Evolutionary conservation across 2,329 filamentous ascomycete species (phyloP).

Genomic region (Colletotrichum noveboracense): DNA sequence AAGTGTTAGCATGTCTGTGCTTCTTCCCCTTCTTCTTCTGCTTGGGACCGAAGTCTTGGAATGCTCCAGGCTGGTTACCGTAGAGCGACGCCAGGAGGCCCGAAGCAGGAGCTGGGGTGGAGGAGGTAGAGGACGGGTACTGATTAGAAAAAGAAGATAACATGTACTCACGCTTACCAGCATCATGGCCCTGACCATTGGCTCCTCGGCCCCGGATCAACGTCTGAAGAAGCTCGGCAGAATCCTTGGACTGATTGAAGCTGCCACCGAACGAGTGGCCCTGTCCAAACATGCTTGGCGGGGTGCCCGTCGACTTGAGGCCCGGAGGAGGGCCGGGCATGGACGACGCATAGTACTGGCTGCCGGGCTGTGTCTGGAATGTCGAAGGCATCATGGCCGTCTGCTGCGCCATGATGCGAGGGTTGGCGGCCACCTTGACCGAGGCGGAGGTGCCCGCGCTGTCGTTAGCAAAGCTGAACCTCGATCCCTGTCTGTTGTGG

Average conservation of each 20-base stretch:
- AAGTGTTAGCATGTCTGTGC: slow-evolving; percentile 99
- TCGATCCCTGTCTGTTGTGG: slow-evolving; percentile 83
- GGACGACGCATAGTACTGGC: slow-evolving; percentile 81
- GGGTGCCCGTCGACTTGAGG: slow-evolving; percentile 92
- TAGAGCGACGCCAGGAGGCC: slow-evolving; percentile 92
- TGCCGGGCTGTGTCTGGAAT: slow-evolving; percentile 64
- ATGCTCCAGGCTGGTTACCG: slow-evolving; percentile 82
- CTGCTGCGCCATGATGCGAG: slow-evolving; percentile 83
- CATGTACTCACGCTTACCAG: slow-evolving; percentile 98
- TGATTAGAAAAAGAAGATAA: slow-evolving; percentile 91
- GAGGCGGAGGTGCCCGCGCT: slow-evolving; percentile 63
- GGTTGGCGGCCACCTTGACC: slow-evolving; percentile 80
- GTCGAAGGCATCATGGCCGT: slow-evolving; percentile 81
- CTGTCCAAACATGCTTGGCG: slow-evolving; percentile 93
- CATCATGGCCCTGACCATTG: slow-evolving; percentile 77
- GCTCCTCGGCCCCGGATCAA: slow-evolving; percentile 75
- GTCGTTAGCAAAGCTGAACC: slow-evolving; percentile 88
- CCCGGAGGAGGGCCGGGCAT: slow-evolving; percentile 95
- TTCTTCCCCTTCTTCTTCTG: slow-evolving; percentile 99
- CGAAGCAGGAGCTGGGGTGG: slow-evolving; percentile 86
- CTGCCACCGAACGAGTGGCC: slow-evolving; percentile 80
- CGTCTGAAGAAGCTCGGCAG: slow-evolving; percentile 79
- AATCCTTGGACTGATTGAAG: slow-evolving; percentile 76
- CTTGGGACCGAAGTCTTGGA: slow-evolving; percentile 92
- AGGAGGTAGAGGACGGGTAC: slow-evolving; percentile 81